These are phyloP conservation scores for Plicaturopsis crispa DNA, from an alignment of 768 basidiomycete genomes.

Conservation along the genomic window DNA sequence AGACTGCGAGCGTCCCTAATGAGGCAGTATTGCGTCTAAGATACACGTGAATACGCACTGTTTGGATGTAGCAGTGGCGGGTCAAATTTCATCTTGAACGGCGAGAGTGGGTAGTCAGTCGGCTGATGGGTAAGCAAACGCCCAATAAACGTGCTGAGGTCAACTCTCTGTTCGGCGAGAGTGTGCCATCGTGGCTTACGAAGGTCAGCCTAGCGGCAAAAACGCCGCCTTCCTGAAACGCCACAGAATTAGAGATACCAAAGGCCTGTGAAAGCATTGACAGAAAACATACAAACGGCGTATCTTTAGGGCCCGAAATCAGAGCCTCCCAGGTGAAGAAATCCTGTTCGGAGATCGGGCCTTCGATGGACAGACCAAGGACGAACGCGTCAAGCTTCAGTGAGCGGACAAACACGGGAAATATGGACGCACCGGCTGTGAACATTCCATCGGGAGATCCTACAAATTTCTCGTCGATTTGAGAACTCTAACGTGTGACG, in stretches of 20 bases:
- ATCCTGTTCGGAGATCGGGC: constrained; percentile 85
- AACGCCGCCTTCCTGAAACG: constrained; percentile 80
- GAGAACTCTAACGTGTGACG: no score
- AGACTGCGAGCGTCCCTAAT: constrained; percentile 48
- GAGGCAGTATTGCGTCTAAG: neutral
- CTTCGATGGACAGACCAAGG: constrained; percentile 26
- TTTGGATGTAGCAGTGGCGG: constrained; percentile 98
- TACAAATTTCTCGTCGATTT: constrained; percentile 22
- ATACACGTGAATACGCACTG: constrained; percentile 40
- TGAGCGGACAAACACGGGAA: constrained; percentile 3
- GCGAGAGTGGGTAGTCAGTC: constrained; percentile 90
- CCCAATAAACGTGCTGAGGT: no score
- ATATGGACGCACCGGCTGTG: constrained; percentile 71
- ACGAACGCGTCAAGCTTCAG: constrained; percentile 1
- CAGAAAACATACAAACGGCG: constrained; percentile 68
- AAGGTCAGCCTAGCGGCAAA: constrained; percentile 91
- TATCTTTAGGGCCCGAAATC: constrained; percentile 90
- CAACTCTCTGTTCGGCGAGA: no score
- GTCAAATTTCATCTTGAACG: constrained; percentile 99
- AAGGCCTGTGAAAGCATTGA: neutral
- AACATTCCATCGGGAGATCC: constrained; percentile 95
- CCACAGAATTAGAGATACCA: neutral
- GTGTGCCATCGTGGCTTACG: constrained; percentile 52
- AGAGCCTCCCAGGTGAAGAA: constrained; percentile 97
- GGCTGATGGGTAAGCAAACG: constrained; percentile 57